phyloP scores from a whole-genome alignment of 805 yeast genomes.

The Naumovozyma dairenensis region DNA sequence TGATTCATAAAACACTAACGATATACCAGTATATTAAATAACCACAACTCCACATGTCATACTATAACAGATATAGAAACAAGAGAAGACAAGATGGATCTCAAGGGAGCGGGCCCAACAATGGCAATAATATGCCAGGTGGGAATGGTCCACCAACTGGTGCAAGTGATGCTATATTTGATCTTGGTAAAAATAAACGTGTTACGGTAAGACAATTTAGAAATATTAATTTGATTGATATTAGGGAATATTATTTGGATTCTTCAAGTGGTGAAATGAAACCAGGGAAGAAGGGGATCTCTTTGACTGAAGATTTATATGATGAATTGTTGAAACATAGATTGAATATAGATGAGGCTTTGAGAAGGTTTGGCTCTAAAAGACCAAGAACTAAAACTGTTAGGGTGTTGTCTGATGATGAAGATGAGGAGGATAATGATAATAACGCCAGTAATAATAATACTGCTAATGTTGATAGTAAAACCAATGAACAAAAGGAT shows the following conservation, averaged over 20 bases:
- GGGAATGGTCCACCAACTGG: conserved; percentile 3
- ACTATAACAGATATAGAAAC: conserved; percentile 24
- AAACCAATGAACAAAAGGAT: conserved; percentile 4
- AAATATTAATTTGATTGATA: conserved; percentile 59
- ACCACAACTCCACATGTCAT: conserved; percentile 20
- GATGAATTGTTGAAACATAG: conserved; percentile 29
- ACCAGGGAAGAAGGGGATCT: conserved; percentile 68
- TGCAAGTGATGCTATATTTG: conserved; percentile 24
- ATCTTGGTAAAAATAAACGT: conserved; percentile 52
- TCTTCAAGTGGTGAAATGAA: conserved; percentile 46
- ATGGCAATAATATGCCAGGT: conserved; percentile 4
- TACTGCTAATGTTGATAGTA: conserved; percentile 3
- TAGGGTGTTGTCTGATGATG: conserved; percentile 24
- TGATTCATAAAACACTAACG: no score
- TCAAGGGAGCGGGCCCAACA: conserved; percentile 1
- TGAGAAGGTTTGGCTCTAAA: conserved; percentile 29
- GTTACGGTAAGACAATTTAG: conserved; percentile 68
- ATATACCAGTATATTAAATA: no score
- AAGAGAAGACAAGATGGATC: conserved; percentile 12
- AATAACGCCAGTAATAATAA: conserved; percentile 2
- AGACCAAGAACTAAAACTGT: conserved; percentile 27
- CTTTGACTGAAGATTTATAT: conserved; percentile 30
- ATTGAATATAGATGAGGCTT: conserved; percentile 29
- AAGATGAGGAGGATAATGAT: conserved; percentile 16
- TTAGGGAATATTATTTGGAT: conserved; percentile 70